A percentile compares a stretch with the other conserved stretches of the same genome.
Evolutionary conservation across 352 stramenopile genomes (phyloP).

Genomic region (Phytophthora palmivora): DNA sequence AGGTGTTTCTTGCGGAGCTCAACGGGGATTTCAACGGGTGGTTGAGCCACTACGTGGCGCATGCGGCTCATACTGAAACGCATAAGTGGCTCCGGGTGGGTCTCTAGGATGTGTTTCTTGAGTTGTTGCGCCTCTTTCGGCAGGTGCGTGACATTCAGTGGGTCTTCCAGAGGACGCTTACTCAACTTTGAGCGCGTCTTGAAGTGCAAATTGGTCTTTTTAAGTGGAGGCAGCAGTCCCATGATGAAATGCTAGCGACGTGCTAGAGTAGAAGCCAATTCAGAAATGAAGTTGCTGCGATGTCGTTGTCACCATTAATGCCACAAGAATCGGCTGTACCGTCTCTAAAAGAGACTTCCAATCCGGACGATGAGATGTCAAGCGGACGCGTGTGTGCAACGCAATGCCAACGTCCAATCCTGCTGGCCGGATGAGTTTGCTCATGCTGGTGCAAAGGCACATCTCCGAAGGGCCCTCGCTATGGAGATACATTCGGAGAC

Average conservation of each 20-base stretch:
- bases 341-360: constrained; percentile 15
- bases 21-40: constrained; percentile 58
- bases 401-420: constrained; percentile 15
- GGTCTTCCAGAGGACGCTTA: constrained; percentile 19
- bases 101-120: constrained; percentile 63
- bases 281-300: too few species aligned
- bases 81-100: constrained; percentile 48
- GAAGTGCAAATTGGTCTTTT: constrained; percentile 32
- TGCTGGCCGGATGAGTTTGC: neutral
- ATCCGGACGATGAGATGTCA: constrained; percentile 11
- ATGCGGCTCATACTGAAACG: constrained; percentile 77
- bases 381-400: constrained; percentile 14
- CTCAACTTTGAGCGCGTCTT: constrained; percentile 16
- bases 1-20: constrained; percentile 45
- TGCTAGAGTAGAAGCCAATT: too few species aligned
- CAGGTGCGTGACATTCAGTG: constrained; percentile 17
- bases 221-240: constrained; percentile 33
- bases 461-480: constrained; percentile 7
- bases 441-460: constrained; percentile 5
- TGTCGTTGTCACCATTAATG: too few species aligned
- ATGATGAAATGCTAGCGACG: constrained; percentile 3
- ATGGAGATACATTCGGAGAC: neutral
- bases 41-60: constrained; percentile 50
- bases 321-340: neutral
- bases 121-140: constrained; percentile 57